phyloP scores from a whole-genome alignment of 768 basidiomycete genomes.

The Amanita pallidorosea region DNA sequence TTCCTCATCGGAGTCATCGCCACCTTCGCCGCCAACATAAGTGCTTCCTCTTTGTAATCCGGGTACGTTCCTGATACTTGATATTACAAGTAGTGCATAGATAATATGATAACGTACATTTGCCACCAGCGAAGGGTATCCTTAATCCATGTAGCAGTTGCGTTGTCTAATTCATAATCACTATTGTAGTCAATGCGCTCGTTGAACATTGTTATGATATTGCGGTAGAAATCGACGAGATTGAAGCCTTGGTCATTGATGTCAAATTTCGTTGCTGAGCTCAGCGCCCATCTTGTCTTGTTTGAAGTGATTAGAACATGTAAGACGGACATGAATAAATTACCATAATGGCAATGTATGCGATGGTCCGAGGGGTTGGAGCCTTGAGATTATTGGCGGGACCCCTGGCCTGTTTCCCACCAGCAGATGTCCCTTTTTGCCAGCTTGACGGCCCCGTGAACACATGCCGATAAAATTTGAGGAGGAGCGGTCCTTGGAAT shows the following conservation, averaged over 20 bases:
- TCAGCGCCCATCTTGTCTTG: too few species aligned
- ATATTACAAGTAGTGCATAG: neutral
- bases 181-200: neutral
- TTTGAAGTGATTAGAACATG: too few species aligned
- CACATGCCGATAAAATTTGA: neutral
- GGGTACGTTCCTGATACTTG: neutral
- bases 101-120: neutral
- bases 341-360: too few species aligned
- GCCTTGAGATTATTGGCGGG: too few species aligned
- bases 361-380: too few species aligned
- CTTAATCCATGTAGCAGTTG: neutral
- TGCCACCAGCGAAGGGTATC: neutral
- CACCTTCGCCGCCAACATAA: neutral
- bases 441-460: neutral
- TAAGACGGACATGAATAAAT: too few species aligned
- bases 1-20: neutral
- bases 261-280: neutral
- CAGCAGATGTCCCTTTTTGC: neutral
- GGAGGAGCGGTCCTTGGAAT: slow-evolving; percentile 1
- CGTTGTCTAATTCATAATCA: neutral
- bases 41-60: neutral
- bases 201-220: neutral
- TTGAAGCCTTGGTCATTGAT: neutral
- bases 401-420: too few species aligned
- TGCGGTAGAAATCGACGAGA: neutral